Base-by-base conservation (phyloP, 805 yeast genomes). In the Huiozyma sinensis region DNA sequence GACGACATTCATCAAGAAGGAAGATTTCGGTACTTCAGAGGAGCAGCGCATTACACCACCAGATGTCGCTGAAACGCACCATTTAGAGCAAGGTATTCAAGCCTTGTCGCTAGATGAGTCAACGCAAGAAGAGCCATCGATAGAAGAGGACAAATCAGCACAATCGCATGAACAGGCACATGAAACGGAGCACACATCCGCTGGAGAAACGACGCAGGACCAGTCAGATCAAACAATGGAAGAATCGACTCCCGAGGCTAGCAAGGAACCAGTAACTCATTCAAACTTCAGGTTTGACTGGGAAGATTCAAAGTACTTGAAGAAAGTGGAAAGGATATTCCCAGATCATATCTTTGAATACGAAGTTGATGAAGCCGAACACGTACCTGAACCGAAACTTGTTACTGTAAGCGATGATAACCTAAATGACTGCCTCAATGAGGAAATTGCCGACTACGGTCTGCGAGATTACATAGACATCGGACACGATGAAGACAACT, bases 351-450 rank as follows among this genome's bases (percentile, higher is more conserved):
- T 50, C 27, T 50, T 50, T 28, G 51, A 47, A 52, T 50, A 50
- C 43, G 77, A 73, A n/a, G 57, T 70, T 5, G 24, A 40, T 27
- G 36, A 29, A 7, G 10, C 11, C 24, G 42, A 38, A 12, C 24
- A 17, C 4, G 24, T 17, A 17, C 24, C 24, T 17, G 24, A 17
- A 17, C 24, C 24, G 4, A 17, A 17, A 17, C 24, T 3, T 17
- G 24, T 17, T 4, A 17, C 24, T 17, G 4, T 17, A 17, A 17
- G 24, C 24, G 24, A 17, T 17, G 24, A 17, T 4, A 17, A 17
- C 24, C 24, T 17, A 17, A 17, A 17, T 17, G 24, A 17, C 24
- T 17, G 24, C 24, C 24, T 17, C 24, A 42, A 35, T n/a, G 39
- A 8, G 10, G 35, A 40, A 33, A 32, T 24, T 24, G 30, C 31